Conservation (phyloP, 1,284 basidiomycete species). For the Agaricales sp. region DNA sequence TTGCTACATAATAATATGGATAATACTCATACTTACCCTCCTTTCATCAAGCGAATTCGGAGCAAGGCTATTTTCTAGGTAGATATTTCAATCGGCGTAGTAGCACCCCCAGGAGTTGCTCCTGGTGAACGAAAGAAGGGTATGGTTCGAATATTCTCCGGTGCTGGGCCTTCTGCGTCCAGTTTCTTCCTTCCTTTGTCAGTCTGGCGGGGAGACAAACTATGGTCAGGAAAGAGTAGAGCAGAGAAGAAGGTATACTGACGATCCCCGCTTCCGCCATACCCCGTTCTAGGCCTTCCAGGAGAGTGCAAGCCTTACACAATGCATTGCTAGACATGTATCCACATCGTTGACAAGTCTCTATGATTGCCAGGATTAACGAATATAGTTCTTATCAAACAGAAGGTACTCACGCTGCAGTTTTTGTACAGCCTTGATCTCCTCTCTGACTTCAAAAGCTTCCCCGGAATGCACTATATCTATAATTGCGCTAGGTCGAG, state of each 20-base stretch:
- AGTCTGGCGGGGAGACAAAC: slow-evolving; percentile 29
- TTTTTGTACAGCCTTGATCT: slow-evolving; percentile 70
- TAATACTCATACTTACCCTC: too few relatives aligned
- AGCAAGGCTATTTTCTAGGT: slow-evolving; percentile 16
- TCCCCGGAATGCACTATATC: slow-evolving; percentile 98
- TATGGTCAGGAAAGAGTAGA: slow-evolving; percentile 7
- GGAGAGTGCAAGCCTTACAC: slow-evolving; percentile 86
- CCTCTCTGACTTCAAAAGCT: slow-evolving; percentile 73
- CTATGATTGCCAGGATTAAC: too few relatives aligned
- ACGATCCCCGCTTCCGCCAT: slow-evolving; percentile 60
- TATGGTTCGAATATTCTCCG: slow-evolving; percentile 54
- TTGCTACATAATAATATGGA: too few relatives aligned
- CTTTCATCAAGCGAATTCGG: neutral
- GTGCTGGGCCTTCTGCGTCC: slow-evolving; percentile 46
- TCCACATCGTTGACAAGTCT: slow-evolving; percentile 82
- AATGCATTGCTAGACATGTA: slow-evolving; percentile 90
- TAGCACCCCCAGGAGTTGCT: slow-evolving; percentile 21
- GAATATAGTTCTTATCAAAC: slow-evolving; percentile 1
- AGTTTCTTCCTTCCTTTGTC: slow-evolving; percentile 54
- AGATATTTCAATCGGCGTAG: slow-evolving; percentile 22
- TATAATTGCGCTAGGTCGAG: slow-evolving; percentile 89
- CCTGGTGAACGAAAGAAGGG: slow-evolving; percentile 46
- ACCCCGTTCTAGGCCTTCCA: slow-evolving; percentile 87
- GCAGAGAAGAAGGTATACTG: slow-evolving; percentile 18
- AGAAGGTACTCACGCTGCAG: slow-evolving; percentile 51